These are phyloP conservation scores for Suhomyces maxii DNA, from an alignment of 1,139 yeast species.

Conservation along the genomic window DNA sequence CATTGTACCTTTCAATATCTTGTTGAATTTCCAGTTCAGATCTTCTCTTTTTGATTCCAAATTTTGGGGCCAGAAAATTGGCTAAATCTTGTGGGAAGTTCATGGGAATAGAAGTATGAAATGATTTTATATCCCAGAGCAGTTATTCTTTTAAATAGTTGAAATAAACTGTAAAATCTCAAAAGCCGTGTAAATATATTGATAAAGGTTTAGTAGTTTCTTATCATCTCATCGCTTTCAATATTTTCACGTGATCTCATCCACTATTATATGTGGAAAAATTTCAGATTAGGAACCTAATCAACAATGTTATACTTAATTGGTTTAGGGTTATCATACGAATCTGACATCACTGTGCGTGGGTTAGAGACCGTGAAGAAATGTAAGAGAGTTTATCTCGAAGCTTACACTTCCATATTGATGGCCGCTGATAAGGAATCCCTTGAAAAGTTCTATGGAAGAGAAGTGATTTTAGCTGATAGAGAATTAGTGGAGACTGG, in stretches of 20 bases:
- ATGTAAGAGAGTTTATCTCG: conserved; percentile 87
- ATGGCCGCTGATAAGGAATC: conserved; percentile 82
- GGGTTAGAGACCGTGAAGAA: conserved; percentile 82
- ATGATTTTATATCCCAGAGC: too few species aligned
- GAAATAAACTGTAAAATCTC: too few species aligned
- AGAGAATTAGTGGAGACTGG: conserved; percentile 92
- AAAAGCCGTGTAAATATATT: background rate
- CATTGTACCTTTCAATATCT: conserved; percentile 23
- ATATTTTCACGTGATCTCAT: conserved; percentile 8
- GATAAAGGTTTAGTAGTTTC: background rate
- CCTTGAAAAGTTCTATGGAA: conserved; percentile 79
- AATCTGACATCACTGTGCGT: conserved; percentile 88
- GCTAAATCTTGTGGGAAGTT: background rate
- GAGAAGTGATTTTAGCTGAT: conserved; percentile 84
- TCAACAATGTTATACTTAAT: conserved; percentile 72
- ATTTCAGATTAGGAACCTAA: conserved; percentile 3
- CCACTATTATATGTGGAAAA: conserved; percentile 3
- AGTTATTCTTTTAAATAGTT: too few species aligned
- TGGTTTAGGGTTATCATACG: conserved; percentile 90
- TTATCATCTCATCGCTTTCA: conserved; percentile 1
- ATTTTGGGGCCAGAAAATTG: background rate
- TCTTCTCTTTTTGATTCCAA: conserved; percentile 8
- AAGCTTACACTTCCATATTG: conserved; percentile 91
- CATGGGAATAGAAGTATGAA: background rate
- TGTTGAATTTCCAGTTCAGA: conserved; percentile 16